Base-by-base conservation (phyloP, 2,329 filamentous ascomycete species). In the Aspergillus vadensis region DNA sequence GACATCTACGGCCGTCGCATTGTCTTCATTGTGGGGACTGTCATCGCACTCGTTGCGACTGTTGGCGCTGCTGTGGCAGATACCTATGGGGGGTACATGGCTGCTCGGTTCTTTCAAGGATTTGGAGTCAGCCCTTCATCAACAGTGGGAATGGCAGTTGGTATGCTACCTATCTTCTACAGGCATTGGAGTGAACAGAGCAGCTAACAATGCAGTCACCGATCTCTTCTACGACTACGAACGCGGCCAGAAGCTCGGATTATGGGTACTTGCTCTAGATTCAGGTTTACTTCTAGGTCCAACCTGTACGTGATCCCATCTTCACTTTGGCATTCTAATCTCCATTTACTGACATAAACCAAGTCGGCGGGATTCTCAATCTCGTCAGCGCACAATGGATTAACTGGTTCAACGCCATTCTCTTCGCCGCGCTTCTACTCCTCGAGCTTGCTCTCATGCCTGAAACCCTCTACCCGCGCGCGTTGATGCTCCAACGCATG, bases 231-330 rank as follows among this genome's bases (percentile, higher is more conserved):
- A 83, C 65, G 82, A 85, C 65, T 80, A 85, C 64, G 80, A 86
- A 67, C 76, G 83, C 15, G 84, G 84, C 1, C 78, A 81, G 59
- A 83, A 84, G 65, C 74, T 86, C 25, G 84, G 84, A 0, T 66
- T 86, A 14, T 86, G 84, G 83, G 83, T 84, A 2, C 72, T 86
- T 44, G 81, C 84, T n/a, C 77, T 84, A 49, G 82, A 85, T 63
- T 72, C 80, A 5, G 84, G 84, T 4, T 72, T 83, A 5, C 74
- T 85, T 0, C 67, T 82, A 3, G 82, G 82, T 4, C 80, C 80
- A 6, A 76, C 81, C 15, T 74, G 78, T 80, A 69, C 60, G 74
- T 71, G 12, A 1, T 6, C 17, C 65, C 12, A 21, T 17, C 7
- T 27, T 2, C 50, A 15, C 25, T 17, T n/a, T 12, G 12, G 17